Base-by-base conservation (phyloP, 106 monocot species). In the Acorus calamus region DNA sequence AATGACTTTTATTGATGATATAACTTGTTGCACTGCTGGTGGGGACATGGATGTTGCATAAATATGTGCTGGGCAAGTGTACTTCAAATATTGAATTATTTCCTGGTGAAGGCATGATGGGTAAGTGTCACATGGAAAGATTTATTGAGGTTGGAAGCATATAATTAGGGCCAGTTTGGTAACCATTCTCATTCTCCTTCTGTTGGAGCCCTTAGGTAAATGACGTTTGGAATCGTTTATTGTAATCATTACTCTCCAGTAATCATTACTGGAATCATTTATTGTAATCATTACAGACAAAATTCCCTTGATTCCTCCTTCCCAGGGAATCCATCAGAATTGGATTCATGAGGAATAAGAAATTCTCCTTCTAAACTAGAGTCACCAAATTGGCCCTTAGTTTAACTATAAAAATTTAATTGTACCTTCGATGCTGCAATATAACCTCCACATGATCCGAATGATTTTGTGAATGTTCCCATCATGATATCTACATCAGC, bases 41-140 rank as follows among this genome's bases (percentile, higher is more conserved):
- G 88, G 84, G 47, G 88, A 89, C 81, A 89, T 89, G 51, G 88
- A 89, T 47, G 88, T 84, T 9, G 88, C 88, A 79, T 89, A 89
- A 28, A 89, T 64, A 84, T 89, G 88, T 4, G 88, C 84, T 3
- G 88, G 88, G 47, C 88, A 89, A 56, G 79, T 67, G 47, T 73
- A 28, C 61, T 84, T 89, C 58, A 89, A 72, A 59, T 84, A 73
- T 51, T 77, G 88, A 60, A 89, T 68, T 46, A 89, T 84, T 71
- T 89, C 88, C 88, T 89, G 81, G 6, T 14, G 53, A 63, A 71
- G 45, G 14, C 4, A 59, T 4, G 44, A 66, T 7, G 5, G 5
- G 5, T 5, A 51, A 51, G 51, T 9, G 5, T 28, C 28, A 28
- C 28, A 28, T 28, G 28, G 51, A 51, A 9, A 51, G 9, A 0